phyloP scores from a whole-genome alignment of 805 yeast species.

The Geotrichum ghanense region DNA sequence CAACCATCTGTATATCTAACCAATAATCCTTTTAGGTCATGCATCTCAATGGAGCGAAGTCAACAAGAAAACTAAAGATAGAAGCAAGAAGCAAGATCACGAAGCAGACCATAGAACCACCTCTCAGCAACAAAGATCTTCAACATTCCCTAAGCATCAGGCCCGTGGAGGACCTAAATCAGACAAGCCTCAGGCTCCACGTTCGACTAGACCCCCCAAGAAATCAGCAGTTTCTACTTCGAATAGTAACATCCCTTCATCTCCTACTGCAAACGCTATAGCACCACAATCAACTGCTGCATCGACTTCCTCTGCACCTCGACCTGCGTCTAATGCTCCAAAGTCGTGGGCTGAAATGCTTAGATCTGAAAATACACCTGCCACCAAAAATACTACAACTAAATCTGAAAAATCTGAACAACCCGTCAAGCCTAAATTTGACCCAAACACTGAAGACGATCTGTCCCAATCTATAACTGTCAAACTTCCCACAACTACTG shows the following conservation, averaged over 20 bases:
- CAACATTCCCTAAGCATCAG: conserved; percentile 5
- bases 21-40: conserved; percentile 34
- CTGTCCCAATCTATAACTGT: conserved; percentile 6
- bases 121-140: conserved; percentile 10
- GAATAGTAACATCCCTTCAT: conserved; percentile 6
- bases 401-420: conserved; percentile 12
- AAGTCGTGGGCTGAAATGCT: conserved; percentile 31
- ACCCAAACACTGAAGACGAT: conserved; percentile 6
- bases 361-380: conserved; percentile 16
- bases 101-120: conserved; percentile 15
- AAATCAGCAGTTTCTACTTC: conserved; percentile 5
- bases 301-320: conserved; percentile 7
- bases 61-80: conserved; percentile 33
- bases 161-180: conserved; percentile 12
- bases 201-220: conserved; percentile 7
- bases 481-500: conserved; percentile 12
- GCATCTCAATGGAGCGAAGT: conserved; percentile 93
- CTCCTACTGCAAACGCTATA: conserved; percentile 21
- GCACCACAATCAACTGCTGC: conserved; percentile 19
- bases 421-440: conserved; percentile 2
- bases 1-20: too few species aligned
- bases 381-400: conserved; percentile 14
- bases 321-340: conserved; percentile 15
- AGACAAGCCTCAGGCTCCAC: conserved; percentile 14
- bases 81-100: conserved; percentile 14